phyloP scores from a whole-genome alignment of 495 filamentous ascomycete species.

The Aspergillus diversus region DNA sequence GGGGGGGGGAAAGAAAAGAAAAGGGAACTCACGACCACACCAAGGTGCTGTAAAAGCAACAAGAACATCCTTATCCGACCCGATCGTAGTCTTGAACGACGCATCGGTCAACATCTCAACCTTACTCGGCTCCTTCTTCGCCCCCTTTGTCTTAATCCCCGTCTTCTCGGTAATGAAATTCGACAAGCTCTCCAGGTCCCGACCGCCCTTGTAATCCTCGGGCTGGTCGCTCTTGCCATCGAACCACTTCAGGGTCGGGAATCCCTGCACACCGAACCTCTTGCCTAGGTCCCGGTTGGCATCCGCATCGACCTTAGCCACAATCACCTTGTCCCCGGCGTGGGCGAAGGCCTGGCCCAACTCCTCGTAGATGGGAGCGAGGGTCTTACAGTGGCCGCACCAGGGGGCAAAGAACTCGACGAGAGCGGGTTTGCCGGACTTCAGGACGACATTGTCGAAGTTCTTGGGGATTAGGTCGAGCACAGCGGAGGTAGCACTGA shows the following conservation, averaged over 20 bases:
- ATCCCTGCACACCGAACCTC: conserved; percentile 87
- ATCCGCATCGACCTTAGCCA: conserved; percentile 97
- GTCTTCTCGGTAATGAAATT: conserved; percentile 88
- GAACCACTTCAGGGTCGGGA: conserved; percentile 97
- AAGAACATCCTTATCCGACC: conserved; percentile 84
- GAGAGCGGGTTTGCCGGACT: conserved; percentile 91
- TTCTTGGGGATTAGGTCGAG: conserved; percentile 85
- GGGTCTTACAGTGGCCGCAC: conserved; percentile 99
- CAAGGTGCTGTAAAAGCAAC: conserved; percentile 97
- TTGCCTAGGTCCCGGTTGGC: conserved; percentile 80
- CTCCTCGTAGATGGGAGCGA: conserved; percentile 94
- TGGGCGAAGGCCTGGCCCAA: conserved; percentile 74
- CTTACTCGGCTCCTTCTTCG: conserved; percentile 70
- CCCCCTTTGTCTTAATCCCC: conserved; percentile 73
- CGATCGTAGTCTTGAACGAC: conserved; percentile 76
- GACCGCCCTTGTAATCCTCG: conserved; percentile 79
- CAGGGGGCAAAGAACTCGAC: conserved; percentile 99
- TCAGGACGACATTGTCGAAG: conserved; percentile 86
- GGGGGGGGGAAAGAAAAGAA: conserved; percentile 10
- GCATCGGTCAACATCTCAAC: conserved; percentile 80
- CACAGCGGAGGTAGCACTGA: conserved; percentile 58
- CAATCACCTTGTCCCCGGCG: conserved; percentile 79
- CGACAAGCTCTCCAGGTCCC: conserved; percentile 84
- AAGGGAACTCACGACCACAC: conserved; percentile 83
- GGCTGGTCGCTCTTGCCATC: conserved; percentile 93